phyloP scores from a whole-genome alignment of 2,329 filamentous ascomycete species.

The Trichophyton verrucosum region DNA sequence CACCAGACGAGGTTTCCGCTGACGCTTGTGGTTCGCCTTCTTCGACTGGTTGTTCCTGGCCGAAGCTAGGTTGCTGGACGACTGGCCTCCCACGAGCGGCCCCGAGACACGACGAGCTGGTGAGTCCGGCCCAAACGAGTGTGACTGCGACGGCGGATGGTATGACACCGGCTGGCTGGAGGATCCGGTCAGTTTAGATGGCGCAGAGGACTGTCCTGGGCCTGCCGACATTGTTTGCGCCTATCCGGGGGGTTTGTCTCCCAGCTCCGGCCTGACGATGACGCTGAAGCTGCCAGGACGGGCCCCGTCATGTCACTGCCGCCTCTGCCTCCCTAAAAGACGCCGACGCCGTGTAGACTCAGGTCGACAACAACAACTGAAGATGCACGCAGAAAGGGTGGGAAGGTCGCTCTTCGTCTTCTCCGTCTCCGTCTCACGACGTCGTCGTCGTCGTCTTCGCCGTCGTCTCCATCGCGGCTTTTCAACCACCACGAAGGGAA shows the following conservation, averaged over 20 bases:
- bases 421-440: too few species aligned
- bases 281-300: neutral
- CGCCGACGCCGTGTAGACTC: too few species aligned
- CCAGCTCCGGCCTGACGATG: neutral
- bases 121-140: constrained; percentile 22
- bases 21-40: constrained; percentile 73
- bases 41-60: constrained; percentile 60
- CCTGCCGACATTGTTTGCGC: constrained; percentile 31
- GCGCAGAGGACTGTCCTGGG: constrained; percentile 23
- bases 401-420: too few species aligned
- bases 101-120: constrained; percentile 30
- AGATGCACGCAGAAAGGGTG: neutral
- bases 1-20: constrained; percentile 58
- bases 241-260: neutral
- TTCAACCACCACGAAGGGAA: neutral
- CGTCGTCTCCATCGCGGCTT: neutral
- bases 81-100: constrained; percentile 29
- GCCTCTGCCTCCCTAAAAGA: neutral
- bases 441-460: too few species aligned
- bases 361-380: neutral
- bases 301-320: neutral
- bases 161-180: constrained; percentile 22
- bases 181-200: constrained; percentile 30
- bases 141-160: constrained; percentile 20
- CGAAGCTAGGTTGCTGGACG: constrained; percentile 26